These are phyloP conservation scores for Magnolia sinica DNA, from an alignment of 164 flowering plant genomes.

Conservation along the genomic window DNA sequence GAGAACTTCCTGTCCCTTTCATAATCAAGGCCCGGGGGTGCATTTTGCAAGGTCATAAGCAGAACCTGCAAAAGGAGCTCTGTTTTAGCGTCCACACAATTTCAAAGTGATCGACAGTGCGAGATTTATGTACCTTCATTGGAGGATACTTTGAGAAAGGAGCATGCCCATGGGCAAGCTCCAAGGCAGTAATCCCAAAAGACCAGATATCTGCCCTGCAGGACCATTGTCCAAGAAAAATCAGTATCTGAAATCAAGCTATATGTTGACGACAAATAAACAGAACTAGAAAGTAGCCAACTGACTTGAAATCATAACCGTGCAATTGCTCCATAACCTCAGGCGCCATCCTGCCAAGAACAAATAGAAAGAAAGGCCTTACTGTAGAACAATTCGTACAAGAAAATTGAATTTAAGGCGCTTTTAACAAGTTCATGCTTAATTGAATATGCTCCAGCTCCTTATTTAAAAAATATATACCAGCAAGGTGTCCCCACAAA, in stretches of 20 bases:
- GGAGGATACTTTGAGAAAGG: conserved; percentile 99
- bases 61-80: conserved; percentile 50
- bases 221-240: conserved; percentile 15
- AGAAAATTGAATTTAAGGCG: neutral
- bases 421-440: too few species aligned
- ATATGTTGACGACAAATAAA: conserved; percentile 3
- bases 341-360: conserved; percentile 92
- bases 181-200: conserved; percentile 96
- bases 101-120: conserved; percentile 1
- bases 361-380: neutral
- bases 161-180: conserved; percentile 99
- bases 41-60: conserved; percentile 97
- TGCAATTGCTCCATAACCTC: conserved; percentile 95
- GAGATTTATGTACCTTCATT: conserved; percentile 66
- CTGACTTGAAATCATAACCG: conserved; percentile 95
- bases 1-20: conserved; percentile 85
- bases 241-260: conserved; percentile 6
- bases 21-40: conserved; percentile 90
- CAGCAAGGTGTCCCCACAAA: conserved; percentile 99
- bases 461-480: conserved; percentile 31
- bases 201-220: conserved; percentile 99
- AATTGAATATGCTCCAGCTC: neutral
- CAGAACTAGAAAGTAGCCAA: neutral
- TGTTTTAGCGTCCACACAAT: conserved; percentile 1
- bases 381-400: neutral